Percentiles rank a stretch among this genome's conserved stretches.
These are phyloP conservation scores for Chytriomyces hyalinus DNA, from an alignment of 192 early-diverging fungal species.

Conservation along the genomic window DNA sequence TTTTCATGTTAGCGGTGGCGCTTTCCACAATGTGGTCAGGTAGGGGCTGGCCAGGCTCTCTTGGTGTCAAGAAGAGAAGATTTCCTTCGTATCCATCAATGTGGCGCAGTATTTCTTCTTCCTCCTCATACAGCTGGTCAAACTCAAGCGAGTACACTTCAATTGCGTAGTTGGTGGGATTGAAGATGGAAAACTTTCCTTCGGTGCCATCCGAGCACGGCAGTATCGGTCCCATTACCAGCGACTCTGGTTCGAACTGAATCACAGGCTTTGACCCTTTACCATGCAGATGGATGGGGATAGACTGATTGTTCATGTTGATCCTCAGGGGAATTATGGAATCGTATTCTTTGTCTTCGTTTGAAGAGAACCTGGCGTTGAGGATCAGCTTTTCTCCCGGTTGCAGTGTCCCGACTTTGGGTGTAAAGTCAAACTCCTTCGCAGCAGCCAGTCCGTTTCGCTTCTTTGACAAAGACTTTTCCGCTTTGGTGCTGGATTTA, in stretches of 20 bases:
- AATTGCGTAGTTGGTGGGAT: conserved; percentile 55
- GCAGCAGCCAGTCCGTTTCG: conserved; percentile 15
- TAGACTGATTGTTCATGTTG: conserved; percentile 50
- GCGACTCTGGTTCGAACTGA: conserved; percentile 54
- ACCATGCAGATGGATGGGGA: conserved; percentile 47
- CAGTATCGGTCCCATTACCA: conserved; percentile 55
- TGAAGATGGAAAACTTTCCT: conserved; percentile 48
- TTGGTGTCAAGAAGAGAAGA: conserved; percentile 49
- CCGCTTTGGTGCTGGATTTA: conserved; percentile 1
- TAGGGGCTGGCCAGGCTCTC: conserved; percentile 50
- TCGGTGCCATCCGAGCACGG: conserved; percentile 59
- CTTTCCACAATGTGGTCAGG: conserved; percentile 49
- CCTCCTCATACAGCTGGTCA: conserved; percentile 60
- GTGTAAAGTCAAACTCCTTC: conserved; percentile 57
- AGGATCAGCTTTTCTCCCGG: conserved; percentile 54
- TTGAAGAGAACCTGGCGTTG: conserved; percentile 50
- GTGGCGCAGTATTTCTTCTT: conserved; percentile 52
- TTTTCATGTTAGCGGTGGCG: conserved; percentile 35
- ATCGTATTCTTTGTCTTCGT: conserved; percentile 55
- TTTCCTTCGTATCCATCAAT: conserved; percentile 50
- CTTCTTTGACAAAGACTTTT: conserved; percentile 31
- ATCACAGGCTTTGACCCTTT: conserved; percentile 47
- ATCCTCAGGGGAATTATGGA: conserved; percentile 52
- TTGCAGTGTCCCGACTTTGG: conserved; percentile 48
- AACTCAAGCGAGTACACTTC: conserved; percentile 63